Percentiles rank a stretch among this genome's conserved stretches.
Conservation (phyloP, 2,329 filamentous ascomycete species). For the Diplodia intermedia region DNA sequence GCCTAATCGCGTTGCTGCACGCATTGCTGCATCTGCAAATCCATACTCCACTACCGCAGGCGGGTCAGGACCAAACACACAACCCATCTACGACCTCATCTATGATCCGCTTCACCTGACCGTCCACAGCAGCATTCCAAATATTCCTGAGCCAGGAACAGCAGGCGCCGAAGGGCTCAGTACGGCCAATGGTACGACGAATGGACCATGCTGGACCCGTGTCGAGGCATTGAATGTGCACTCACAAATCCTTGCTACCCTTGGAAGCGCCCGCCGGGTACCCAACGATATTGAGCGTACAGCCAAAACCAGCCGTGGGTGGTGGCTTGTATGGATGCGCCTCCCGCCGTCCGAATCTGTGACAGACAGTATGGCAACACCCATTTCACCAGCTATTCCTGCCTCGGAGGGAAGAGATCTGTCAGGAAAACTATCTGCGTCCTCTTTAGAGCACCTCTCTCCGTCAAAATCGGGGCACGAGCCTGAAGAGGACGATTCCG, state of each 20-base stretch:
- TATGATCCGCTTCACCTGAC: constrained; percentile 66
- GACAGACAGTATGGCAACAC: neutral
- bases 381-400: neutral
- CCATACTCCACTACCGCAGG: constrained; percentile 41
- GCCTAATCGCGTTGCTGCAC: constrained; percentile 50
- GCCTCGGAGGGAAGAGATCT: constrained; percentile 34
- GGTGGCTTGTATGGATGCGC: constrained; percentile 72
- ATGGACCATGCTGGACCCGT: constrained; percentile 54
- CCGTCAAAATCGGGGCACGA: neutral
- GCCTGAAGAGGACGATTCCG: neutral
- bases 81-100: constrained; percentile 65
- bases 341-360: constrained; percentile 42
- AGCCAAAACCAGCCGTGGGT: constrained; percentile 68
- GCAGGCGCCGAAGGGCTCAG: constrained; percentile 48
- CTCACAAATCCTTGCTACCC: constrained; percentile 64
- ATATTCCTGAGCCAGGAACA: constrained; percentile 64
- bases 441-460: neutral
- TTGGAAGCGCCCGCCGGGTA: constrained; percentile 56
- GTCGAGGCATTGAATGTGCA: constrained; percentile 69
- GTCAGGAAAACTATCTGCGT: constrained; percentile 18
- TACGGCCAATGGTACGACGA: constrained; percentile 24
- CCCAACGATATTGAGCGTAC: constrained; percentile 63
- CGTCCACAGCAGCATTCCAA: constrained; percentile 67
- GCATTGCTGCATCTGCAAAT: constrained; percentile 49
- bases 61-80: constrained; percentile 40